Evolutionary conservation across 768 basidiomycete genomes (phyloP).

Genomic region (Termitomyces sp.): DNA sequence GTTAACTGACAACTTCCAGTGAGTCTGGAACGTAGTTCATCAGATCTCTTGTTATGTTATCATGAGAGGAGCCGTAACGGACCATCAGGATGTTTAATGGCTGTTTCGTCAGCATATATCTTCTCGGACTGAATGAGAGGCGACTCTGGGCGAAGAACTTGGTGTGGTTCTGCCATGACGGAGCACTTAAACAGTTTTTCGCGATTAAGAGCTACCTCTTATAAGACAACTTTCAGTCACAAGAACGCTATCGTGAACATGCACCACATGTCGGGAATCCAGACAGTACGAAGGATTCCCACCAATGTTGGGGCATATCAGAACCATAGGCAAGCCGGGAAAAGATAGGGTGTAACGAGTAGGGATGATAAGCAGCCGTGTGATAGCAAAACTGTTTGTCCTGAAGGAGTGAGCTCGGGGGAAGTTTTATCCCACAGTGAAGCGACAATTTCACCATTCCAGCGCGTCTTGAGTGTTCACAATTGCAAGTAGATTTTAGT

Average conservation of each 20-base stretch:
- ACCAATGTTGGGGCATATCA: neutral
- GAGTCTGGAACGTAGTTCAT: conserved; percentile 15
- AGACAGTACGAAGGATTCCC: conserved; percentile 2
- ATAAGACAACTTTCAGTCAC: conserved; percentile 4
- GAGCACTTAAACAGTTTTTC: conserved; percentile 2
- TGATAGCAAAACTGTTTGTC: conserved; percentile 5
- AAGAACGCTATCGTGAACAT: conserved; percentile 5
- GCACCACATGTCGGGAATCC: conserved; percentile 3
- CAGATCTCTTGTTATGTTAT: neutral
- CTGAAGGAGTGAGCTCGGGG: neutral
- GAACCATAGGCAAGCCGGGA: neutral
- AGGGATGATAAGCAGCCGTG: neutral
- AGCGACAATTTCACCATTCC: neutral
- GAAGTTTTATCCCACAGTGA: conserved; percentile 1
- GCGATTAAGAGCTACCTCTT: neutral
- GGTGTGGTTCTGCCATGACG: conserved; percentile 22
- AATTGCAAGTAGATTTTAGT: neutral
- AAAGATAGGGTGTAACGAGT: neutral
- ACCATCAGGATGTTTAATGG: conserved; percentile 21
- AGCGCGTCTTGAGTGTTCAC: neutral
- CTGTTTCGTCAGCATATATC: conserved; percentile 20
- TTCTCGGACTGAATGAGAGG: conserved; percentile 18
- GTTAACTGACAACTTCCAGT: conserved; percentile 25
- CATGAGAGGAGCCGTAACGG: conserved; percentile 6
- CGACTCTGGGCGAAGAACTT: conserved; percentile 21